phyloP scores from a whole-genome alignment of 768 basidiomycete species.

The Russula abietina region DNA sequence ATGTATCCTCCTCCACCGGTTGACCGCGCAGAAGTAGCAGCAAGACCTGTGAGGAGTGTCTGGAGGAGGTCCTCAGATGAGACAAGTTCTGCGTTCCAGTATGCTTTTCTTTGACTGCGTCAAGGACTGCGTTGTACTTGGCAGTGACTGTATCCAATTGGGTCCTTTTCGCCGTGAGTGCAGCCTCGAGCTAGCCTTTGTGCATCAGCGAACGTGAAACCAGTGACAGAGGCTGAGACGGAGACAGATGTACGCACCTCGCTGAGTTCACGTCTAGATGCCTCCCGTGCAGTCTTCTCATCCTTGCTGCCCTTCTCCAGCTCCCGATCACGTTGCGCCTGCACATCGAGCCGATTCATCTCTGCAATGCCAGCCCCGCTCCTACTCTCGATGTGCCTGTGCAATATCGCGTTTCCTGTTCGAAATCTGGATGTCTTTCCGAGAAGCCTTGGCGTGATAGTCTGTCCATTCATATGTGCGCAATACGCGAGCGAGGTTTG shows the following conservation, averaged over 20 bases:
- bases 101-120: conserved; percentile 74
- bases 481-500: conserved; percentile 70
- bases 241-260: conserved; percentile 42
- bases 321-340: conserved; percentile 76
- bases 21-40: too few species aligned
- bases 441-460: conserved; percentile 44
- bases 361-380: conserved; percentile 59
- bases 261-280: conserved; percentile 48
- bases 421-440: too few species aligned
- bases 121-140: conserved; percentile 51
- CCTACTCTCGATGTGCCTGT: conserved; percentile 41
- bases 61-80: conserved; percentile 94
- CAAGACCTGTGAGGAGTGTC: too few species aligned
- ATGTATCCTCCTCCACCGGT: too few species aligned
- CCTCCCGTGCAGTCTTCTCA: conserved; percentile 57
- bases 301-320: conserved; percentile 90
- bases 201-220: neutral
- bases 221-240: neutral
- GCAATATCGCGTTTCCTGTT: conserved; percentile 46
- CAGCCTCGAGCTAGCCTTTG: conserved; percentile 46
- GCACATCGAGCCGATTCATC: conserved; percentile 57
- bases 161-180: conserved; percentile 51
- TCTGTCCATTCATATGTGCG: conserved; percentile 88
- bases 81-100: conserved; percentile 49
- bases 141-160: conserved; percentile 52